phyloP scores from a whole-genome alignment of 805 yeast species.

The Wickerhamomyces xylosicus region DNA sequence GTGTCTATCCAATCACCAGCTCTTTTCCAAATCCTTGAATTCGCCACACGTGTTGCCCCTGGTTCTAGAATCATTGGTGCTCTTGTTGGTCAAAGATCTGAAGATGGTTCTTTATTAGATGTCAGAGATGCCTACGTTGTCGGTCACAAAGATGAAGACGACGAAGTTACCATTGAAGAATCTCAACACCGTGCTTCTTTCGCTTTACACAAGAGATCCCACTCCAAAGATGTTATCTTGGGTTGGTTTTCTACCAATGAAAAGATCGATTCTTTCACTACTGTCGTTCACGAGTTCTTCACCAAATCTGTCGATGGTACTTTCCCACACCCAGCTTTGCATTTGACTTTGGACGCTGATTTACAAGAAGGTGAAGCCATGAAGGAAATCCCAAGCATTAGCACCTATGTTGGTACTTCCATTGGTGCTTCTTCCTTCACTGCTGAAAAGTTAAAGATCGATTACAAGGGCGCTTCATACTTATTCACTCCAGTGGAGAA shows the following conservation, averaged over 20 bases:
- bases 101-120: conserved; percentile 70
- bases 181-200: conserved; percentile 62
- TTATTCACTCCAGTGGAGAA: conserved; percentile 73
- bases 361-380: conserved; percentile 29
- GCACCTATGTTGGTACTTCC: conserved; percentile 69
- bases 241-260: conserved; percentile 75
- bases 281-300: conserved; percentile 74
- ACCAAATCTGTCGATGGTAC: conserved; percentile 60
- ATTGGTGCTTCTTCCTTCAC: conserved; percentile 44
- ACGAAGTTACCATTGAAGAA: conserved; percentile 68
- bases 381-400: conserved; percentile 37
- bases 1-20: conserved; percentile 62
- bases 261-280: conserved; percentile 59
- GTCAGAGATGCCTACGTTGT: conserved; percentile 71
- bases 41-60: conserved; percentile 46
- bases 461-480: conserved; percentile 30
- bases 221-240: conserved; percentile 66
- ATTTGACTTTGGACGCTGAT: conserved; percentile 56
- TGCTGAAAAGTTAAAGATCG: conserved; percentile 26
- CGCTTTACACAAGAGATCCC: conserved; percentile 64
- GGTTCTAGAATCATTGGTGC: conserved; percentile 71
- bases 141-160: conserved; percentile 68
- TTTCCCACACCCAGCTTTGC: conserved; percentile 68
- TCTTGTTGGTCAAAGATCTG: conserved; percentile 70
- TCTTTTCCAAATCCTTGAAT: conserved; percentile 66